Evolutionary conservation across 2,329 filamentous ascomycete genomes (phyloP), one percentile per base, ranked within the genome.

Genomic region (Trichoderma citrinoviride): DNA sequence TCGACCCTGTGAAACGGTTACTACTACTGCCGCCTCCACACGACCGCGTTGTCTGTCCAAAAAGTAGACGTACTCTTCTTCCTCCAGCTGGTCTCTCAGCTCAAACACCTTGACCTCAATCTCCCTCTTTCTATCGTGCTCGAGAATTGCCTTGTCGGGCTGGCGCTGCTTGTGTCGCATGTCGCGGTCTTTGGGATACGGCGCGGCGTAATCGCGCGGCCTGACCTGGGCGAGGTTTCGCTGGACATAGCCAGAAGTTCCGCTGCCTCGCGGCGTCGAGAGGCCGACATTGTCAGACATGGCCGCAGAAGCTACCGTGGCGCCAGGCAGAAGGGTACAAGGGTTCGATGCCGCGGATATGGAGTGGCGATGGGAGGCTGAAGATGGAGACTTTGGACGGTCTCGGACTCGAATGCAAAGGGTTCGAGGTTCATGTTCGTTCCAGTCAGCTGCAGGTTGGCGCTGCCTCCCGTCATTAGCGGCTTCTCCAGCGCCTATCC

Each of bases 211-310:
- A 79, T 96, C 92, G 79, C 94, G 93, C 33, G 91, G 93, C 74
- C 85, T 88, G 71, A 97, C 87, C 75, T 94, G 89, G 19, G 95
- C 95, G 41, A 93, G 87, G 81, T 98, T 99, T 77, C 93, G 92
- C 79, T 98, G 94, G 64, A 99, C 94, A 77, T 98, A 98, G 75
- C 95, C 95, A 1, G 94, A 98, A 65, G 95, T 99, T 54, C 95
- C 95, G 75, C 91, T 96, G 70, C 95, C 95, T 73, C 95, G 90
- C 3, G 95, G 95, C 5, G 95, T 99, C 65, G 90, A 88, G 72
- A 99, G 92, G 65, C 95, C 96, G 74, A 99, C 95, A 81, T 99
- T 99, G 70, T 95, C 93, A 67, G 93, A 95, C 95, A 98, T 98
- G 8, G 5, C 17, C 25, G 43, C 5, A 54, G 25, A 4, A 4